Base-by-base conservation (phyloP, 2,329 filamentous ascomycete species). In the Nemania sp. region DNA sequence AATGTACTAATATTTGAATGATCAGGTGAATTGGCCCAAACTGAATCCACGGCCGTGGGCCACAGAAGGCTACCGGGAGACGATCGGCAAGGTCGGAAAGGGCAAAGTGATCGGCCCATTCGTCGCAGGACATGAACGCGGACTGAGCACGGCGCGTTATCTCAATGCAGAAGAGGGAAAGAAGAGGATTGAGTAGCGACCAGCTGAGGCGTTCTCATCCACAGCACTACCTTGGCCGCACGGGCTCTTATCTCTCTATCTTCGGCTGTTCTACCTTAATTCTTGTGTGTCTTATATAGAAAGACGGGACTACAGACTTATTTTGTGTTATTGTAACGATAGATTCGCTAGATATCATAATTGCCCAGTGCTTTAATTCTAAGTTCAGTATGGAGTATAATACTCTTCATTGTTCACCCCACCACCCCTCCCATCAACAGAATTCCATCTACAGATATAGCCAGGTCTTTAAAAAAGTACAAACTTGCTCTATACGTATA, bases 11-110 rank as follows among this genome's bases (percentile, higher is more conserved):
- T 53, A 43, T 43, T 11, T n/a, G n/a, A n/a, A n/a, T 40, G 41
- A 3, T 39, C 57, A 96, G 91, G 92, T 97, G 63, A 97, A 97
- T 75, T 99, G 95, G 94, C 94, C 94, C 8, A 97, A 96, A 70
- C 83, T 99, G 42, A 96, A 95, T 71, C 92, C 91, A 9, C 86
- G 91, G 14, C 84, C 90, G 2, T 95, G 89, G 73, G 92, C 91
- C 2, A 82, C 84, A 6, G 94, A 99, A 66, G 91, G 91, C 33
- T 96, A 92, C 72, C 86, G 91, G 65, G 91, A 97, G 64, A 90
- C 93, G 47, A 84, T 96, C 62, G 80, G 81, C 62, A 89, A 91
- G 68, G 91, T 92, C 11, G 81, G 86, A 61, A 91, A 94, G 68
- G 90, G 96, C 68, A 83, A 86, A 54, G 71, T 99, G 15, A 80